Conservation (phyloP, 805 yeast genomes). For the Ascoidea asiatica region DNA sequence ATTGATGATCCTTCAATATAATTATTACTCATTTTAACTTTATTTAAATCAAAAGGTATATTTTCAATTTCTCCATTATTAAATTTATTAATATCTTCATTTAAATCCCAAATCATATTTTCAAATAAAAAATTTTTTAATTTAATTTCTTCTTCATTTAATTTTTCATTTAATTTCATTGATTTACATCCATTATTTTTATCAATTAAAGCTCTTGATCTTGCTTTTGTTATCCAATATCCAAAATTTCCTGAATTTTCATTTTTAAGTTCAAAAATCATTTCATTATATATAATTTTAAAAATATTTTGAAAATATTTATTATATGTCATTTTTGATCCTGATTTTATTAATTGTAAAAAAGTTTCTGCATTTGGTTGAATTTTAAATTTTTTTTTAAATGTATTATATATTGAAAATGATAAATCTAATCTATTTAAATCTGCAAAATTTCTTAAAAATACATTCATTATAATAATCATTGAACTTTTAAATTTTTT, state of each 20-base stretch:
- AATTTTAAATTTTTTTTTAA: constrained; percentile 14
- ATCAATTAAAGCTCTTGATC: constrained; percentile 21
- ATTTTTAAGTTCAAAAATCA: constrained; percentile 3
- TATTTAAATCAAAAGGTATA: no score
- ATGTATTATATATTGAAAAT: constrained; percentile 19
- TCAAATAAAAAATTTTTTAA: constrained; percentile 1
- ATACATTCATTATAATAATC: constrained; percentile 16
- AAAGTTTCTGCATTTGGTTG: constrained; percentile 20
- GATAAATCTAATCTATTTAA: constrained; percentile 23
- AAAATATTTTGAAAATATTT: constrained; percentile 11
- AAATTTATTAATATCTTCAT: no score
- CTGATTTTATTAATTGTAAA: constrained; percentile 20
- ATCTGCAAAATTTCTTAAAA: constrained; percentile 18
- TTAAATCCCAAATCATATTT: constrained; percentile 4
- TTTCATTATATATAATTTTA: constrained; percentile 10
- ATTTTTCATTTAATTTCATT: constrained; percentile 8
- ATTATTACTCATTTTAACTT: no score
- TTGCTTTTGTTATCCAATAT: constrained; percentile 12
- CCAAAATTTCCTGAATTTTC: constrained; percentile 2
- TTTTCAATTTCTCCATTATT: no score
- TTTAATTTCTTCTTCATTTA: constrained; percentile 6
- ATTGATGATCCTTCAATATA: no score
- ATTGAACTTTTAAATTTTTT: constrained; percentile 8
- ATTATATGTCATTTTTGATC: constrained; percentile 20
- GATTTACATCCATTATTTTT: constrained; percentile 9